phyloP scores from a whole-genome alignment of 129 eudicot species.

The Erigeron canadensis region DNA sequence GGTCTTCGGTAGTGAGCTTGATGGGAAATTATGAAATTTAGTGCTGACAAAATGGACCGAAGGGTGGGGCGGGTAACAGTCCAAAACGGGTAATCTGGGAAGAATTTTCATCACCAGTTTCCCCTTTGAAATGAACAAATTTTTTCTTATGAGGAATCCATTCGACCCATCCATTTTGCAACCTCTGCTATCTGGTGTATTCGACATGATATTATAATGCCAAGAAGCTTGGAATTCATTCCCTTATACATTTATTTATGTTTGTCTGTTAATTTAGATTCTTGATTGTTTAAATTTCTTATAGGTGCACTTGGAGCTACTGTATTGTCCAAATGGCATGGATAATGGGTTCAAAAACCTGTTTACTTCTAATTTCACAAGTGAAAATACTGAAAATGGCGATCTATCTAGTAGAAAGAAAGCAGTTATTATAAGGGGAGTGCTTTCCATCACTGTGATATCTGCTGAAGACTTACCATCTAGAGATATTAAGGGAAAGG shows the following conservation, averaged over 20 bases:
- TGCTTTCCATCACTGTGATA: constrained; percentile 77
- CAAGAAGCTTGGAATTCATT: too few species aligned
- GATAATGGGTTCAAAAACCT: constrained; percentile 74
- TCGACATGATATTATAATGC: too few species aligned
- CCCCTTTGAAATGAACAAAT: not conserved
- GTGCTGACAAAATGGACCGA: too few species aligned
- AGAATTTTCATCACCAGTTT: too few species aligned
- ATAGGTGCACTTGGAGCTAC: constrained; percentile 92
- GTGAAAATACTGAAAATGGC: constrained; percentile 55
- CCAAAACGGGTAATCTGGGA: too few species aligned
- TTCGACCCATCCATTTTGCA: not conserved
- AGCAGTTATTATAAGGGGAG: constrained; percentile 75
- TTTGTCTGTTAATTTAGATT: not conserved
- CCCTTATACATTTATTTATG: too few species aligned
- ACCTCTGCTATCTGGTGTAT: not conserved
- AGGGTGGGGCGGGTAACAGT: too few species aligned
- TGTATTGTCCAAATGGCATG: constrained; percentile 75
- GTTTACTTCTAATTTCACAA: constrained; percentile 52
- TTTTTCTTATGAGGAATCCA: not conserved
- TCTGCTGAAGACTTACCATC: constrained; percentile 89
- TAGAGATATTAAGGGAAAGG: constrained; percentile 79
- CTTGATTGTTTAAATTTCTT: constrained; percentile 11
- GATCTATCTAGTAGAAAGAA: constrained; percentile 40
- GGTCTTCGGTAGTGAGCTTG: not conserved
- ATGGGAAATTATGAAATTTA: not conserved